Percentiles rank a stretch among this genome's conserved stretches.
Conservation (phyloP, 2,329 filamentous ascomycete species). For the Aspergillus japonicus region DNA sequence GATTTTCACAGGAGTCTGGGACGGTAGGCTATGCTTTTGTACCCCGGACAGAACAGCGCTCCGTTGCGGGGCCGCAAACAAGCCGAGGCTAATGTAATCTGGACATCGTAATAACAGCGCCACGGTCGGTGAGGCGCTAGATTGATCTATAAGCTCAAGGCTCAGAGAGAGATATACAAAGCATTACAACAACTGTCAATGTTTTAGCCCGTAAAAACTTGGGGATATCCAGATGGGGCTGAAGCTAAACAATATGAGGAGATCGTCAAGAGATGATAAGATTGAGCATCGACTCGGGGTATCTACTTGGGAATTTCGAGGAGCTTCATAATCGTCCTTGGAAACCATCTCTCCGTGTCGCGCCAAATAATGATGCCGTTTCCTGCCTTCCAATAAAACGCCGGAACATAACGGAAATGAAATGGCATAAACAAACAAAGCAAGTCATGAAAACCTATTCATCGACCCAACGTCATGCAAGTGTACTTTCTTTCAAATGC, state of each 20-base stretch:
- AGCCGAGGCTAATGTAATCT: conserved; percentile 15
- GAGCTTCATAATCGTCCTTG: conserved; percentile 42
- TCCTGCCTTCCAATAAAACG: conserved; percentile 40
- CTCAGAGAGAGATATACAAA: background rate
- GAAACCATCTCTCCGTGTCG: conserved; percentile 41
- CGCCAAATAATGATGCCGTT: conserved; percentile 42
- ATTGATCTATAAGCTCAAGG: background rate
- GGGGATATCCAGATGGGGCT: background rate
- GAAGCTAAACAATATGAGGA: conserved; percentile 24
- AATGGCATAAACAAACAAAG: conserved; percentile 10
- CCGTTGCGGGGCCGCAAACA: conserved; percentile 15
- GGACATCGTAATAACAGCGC: background rate
- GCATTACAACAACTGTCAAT: background rate
- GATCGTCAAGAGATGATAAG: conserved; percentile 38
- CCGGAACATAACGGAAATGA: conserved; percentile 28
- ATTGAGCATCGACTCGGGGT: conserved; percentile 52
- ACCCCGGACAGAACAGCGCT: background rate
- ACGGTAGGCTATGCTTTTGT: background rate
- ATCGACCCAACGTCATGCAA: conserved; percentile 27
- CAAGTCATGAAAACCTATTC: conserved; percentile 17
- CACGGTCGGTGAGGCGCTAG: background rate
- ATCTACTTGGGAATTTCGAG: conserved; percentile 49
- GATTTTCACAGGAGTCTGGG: background rate
- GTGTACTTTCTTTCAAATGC: conserved; percentile 31
- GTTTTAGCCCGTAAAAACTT: background rate